These are phyloP conservation scores for Sapria himalayana DNA, from an alignment of 345 rosid species.

Conservation along the genomic window DNA sequence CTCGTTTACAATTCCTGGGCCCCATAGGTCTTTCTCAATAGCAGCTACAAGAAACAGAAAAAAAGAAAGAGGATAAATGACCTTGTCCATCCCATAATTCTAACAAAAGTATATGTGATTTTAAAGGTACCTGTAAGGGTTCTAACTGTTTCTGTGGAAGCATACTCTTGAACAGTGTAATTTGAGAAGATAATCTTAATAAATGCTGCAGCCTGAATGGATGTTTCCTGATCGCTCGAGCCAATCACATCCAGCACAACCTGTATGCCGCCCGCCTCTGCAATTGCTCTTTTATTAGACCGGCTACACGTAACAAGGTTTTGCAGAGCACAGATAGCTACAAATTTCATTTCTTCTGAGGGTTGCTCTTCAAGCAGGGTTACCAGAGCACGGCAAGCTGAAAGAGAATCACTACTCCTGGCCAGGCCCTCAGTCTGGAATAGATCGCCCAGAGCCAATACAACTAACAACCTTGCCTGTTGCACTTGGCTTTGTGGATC, in stretches of 20 bases:
- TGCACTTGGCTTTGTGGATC: constrained; percentile 99
- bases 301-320: constrained; percentile 92
- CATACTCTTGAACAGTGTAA: constrained; percentile 95
- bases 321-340: constrained; percentile 91
- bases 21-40: constrained; percentile 96
- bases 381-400: constrained; percentile 94
- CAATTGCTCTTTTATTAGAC: constrained; percentile 96
- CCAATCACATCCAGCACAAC: constrained; percentile 84
- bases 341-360: constrained; percentile 99
- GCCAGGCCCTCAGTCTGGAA: constrained; percentile 95
- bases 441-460: constrained; percentile 91
- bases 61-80: constrained; percentile 3
- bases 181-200: constrained; percentile 87
- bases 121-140: constrained; percentile 67
- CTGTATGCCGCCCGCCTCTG: constrained; percentile 99
- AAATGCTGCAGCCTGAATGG: constrained; percentile 96
- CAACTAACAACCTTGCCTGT: constrained; percentile 77
- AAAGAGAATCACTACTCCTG: constrained; percentile 80
- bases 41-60: constrained; percentile 52
- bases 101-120: background rate
- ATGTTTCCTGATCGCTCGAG: constrained; percentile 88
- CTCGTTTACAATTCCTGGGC: constrained; percentile 81
- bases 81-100: background rate
- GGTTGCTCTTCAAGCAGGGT: constrained; percentile 98
- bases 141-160: constrained; percentile 94